Base-by-base conservation (phyloP, 768 basidiomycete species). In the Termitomyces sp. region DNA sequence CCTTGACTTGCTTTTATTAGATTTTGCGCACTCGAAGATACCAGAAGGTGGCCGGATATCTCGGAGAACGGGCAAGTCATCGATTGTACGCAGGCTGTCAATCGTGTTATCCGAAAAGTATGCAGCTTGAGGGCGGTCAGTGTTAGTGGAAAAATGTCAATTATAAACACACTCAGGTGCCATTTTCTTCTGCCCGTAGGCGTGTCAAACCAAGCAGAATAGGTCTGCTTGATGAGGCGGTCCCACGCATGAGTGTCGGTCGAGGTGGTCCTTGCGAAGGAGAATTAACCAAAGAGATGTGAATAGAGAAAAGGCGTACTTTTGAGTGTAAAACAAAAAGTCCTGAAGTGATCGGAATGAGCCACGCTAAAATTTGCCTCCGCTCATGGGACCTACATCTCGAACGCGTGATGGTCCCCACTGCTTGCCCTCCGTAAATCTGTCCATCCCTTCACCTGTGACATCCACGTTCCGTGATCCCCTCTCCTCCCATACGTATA, bases 321-420 rank as follows among this genome's bases (percentile, higher is more conserved):
- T 87, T 71, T 93, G 89, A 57, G 89, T 91, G 71, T 93, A 93
- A 67, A 91, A 92, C 26, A 93, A 76, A 65, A 93, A 93, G 67
- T 91, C 89, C 89, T 92, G 40, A 24, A 26, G 68, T 9, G 61
- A 56, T 47, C 59, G 51, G 61, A 50, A 42, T 65, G 52, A 65
- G 60, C 39, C 39, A 26, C 3, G 44, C 36, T 52, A 47, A 44
- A 45, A 55, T 53, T 57, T 55, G 55, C 36, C 55, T 58, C 57
- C 46, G 59, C 48, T 52, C 47, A 53, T 58, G 56, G 53, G 39
- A 67, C 86, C 59, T 66, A 89, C 89, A 70, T 93, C 91, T 71
- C 91, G 82, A 57, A 93, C 89, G 55, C 91, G 84, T 49, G 89
- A 91, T 40, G 91, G 86, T 42, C 87, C 88, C 91, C 91, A 93